Base-by-base conservation (phyloP, 352 stramenopile species). In the Phytopythium aichiense region DNA sequence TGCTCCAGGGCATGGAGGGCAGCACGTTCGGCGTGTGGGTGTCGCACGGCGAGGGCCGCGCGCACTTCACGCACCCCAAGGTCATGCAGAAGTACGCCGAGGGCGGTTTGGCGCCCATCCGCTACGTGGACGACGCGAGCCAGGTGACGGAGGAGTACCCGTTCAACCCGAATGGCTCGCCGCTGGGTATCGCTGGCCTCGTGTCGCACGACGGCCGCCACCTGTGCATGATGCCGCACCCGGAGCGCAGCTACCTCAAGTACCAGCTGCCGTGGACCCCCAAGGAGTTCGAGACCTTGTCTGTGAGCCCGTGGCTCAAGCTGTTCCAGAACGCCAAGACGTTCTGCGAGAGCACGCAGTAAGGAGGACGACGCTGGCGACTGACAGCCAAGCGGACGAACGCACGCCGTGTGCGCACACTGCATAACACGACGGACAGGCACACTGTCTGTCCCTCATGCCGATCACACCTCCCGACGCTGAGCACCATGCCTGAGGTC, bases 181-280 rank as follows among this genome's bases (percentile, higher is more conserved):
- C 94, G 6, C 73, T 91, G 40, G 97, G 96, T 46, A 99, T 99
- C 65, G 97, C 98, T 28, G 97, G 91, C 51, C 83, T 99, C 23
- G 98, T 97, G 60, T 99, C 96, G 25, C 85, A 87, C 54, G 97
- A 99, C 73, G 98, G 98, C 38, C 87, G 97, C 53, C 97, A 99
- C 85, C 72, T 99, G 63, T 98, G 97, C 60, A 93, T 99, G 79
- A 99, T 99, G 98, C 98, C 98, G 56, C 98, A 99, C 78, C 97
- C 97, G 20, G 97, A 99, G 76, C 92, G 98, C 56, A 94, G 91
- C 38, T 99, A 98, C 76, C 95, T 98, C 60, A 94, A 92, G 66
- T 99, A 96, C 90, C 97, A 99, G 82, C 99, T 95, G 95, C 97
- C 97, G 31, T 99, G 93, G 79, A 90, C 90, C 68, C 95, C 96